These are phyloP conservation scores for Chlamydomonas urium DNA, from an alignment of 139 green algal genomes.

Conservation along the genomic window DNA sequence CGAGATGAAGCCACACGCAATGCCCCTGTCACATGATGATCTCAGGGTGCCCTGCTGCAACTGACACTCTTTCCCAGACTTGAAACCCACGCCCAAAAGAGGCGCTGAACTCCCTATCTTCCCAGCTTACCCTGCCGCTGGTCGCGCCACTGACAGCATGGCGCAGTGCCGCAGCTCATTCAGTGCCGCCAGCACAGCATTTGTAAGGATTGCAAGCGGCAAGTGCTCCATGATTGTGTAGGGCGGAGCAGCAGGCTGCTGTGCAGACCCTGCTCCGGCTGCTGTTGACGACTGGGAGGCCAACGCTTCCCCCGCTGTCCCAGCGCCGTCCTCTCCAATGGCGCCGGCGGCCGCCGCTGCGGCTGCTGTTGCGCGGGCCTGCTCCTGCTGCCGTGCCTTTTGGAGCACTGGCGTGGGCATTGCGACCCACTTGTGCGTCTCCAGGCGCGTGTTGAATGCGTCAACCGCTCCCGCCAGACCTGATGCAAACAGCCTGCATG, in stretches of 20 bases:
- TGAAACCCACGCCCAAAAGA: too few species aligned
- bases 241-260: too few species aligned
- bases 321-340: not conserved
- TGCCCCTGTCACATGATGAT: too few species aligned
- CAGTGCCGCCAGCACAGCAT: constrained; percentile 81
- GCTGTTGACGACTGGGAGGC: not conserved
- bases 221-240: constrained; percentile 84
- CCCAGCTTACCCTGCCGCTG: constrained; percentile 21
- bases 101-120: not conserved
- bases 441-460: constrained; percentile 68
- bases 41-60: too few species aligned
- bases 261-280: not conserved
- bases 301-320: not conserved
- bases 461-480: constrained; percentile 58
- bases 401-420: constrained; percentile 33
- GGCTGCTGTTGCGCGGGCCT: constrained; percentile 15
- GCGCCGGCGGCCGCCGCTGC: not conserved
- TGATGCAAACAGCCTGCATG: constrained; percentile 60
- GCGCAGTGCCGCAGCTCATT: constrained; percentile 97
- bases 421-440: constrained; percentile 84
- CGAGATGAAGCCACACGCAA: too few species aligned
- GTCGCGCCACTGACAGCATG: constrained; percentile 23
- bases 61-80: too few species aligned
- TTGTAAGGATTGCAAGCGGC: constrained; percentile 87
- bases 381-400: constrained; percentile 16